These are phyloP conservation scores for Inonotus obliquus DNA, from an alignment of 1,284 basidiomycete species.

Conservation along the genomic window DNA sequence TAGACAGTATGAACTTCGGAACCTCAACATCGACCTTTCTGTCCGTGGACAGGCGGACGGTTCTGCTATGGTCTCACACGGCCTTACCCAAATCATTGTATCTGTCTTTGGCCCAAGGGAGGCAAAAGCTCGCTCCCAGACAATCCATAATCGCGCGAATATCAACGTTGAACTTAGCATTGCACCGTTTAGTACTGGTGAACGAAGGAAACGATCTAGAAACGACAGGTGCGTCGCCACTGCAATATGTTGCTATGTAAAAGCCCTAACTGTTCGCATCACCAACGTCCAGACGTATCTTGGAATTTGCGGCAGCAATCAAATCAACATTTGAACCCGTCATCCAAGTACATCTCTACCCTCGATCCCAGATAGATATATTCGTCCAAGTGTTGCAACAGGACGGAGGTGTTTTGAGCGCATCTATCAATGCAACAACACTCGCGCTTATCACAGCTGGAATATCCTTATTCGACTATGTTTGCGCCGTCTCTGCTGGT, in stretches of 20 bases:
- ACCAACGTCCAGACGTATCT: constrained; percentile 60
- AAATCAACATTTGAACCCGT: constrained; percentile 96
- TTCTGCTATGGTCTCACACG: constrained; percentile 80
- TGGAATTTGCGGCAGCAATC: constrained; percentile 84
- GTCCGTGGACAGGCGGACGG: constrained; percentile 82
- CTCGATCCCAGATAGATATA: constrained; percentile 91
- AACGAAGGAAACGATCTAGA: constrained; percentile 68
- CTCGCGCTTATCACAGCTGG: constrained; percentile 89
- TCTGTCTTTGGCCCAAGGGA: constrained; percentile 92
- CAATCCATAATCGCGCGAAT: constrained; percentile 76
- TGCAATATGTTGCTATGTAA: neutral
- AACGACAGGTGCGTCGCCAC: constrained; percentile 76
- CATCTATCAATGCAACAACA: constrained; percentile 93
- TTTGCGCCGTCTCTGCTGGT: constrained; percentile 81
- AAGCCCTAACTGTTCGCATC: constrained; percentile 8
- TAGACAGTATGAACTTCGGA: constrained; percentile 85
- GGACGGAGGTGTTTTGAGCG: constrained; percentile 90
- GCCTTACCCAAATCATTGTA: constrained; percentile 83
- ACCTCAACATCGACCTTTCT: constrained; percentile 74
- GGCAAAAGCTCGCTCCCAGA: constrained; percentile 70
- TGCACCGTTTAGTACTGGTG: constrained; percentile 81
- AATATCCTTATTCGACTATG: constrained; percentile 87
- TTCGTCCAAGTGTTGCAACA: constrained; percentile 90
- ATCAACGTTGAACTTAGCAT: constrained; percentile 85
- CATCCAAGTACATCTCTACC: constrained; percentile 86